These are phyloP conservation scores for Microdochium paspali DNA, from an alignment of 2,329 filamentous ascomycete species.

Conservation along the genomic window DNA sequence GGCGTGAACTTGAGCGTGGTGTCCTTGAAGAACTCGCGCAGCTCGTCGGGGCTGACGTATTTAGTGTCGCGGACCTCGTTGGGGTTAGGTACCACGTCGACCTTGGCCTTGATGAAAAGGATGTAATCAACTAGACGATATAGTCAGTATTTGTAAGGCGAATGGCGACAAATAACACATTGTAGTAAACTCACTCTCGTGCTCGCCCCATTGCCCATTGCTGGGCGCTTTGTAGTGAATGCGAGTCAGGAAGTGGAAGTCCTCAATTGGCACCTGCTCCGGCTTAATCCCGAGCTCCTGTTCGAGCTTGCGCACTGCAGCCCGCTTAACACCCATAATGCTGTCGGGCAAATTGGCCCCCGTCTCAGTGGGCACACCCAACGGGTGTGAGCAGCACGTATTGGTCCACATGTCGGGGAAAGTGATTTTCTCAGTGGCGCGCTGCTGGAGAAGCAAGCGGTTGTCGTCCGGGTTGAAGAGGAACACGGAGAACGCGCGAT, in stretches of 20 bases:
- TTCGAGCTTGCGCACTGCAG: conserved; percentile 85
- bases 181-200: conserved; percentile 92
- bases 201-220: conserved; percentile 97
- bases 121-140: conserved; percentile 78
- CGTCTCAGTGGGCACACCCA: conserved; percentile 86
- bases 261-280: conserved; percentile 79
- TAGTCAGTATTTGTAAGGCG: conserved; percentile 7
- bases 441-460: conserved; percentile 87
- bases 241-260: conserved; percentile 88
- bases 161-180: too few relatives aligned
- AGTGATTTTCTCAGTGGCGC: conserved; percentile 93
- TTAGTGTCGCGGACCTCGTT: conserved; percentile 84
- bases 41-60: conserved; percentile 74
- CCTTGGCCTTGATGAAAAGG: conserved; percentile 91
- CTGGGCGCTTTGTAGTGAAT: conserved; percentile 98
- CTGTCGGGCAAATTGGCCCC: conserved; percentile 73
- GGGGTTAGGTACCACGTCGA: conserved; percentile 69
- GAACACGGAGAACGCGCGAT: conserved; percentile 96
- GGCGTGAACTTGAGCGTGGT: conserved; percentile 80
- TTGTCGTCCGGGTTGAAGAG: conserved; percentile 94
- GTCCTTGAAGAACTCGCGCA: conserved; percentile 80
- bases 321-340: conserved; percentile 78
- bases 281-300: conserved; percentile 91
- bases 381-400: conserved; percentile 96
- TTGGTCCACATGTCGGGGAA: conserved; percentile 99